Conservation (phyloP, 192 early-diverging fungal genomes). For the Backusella tarrabulga region DNA sequence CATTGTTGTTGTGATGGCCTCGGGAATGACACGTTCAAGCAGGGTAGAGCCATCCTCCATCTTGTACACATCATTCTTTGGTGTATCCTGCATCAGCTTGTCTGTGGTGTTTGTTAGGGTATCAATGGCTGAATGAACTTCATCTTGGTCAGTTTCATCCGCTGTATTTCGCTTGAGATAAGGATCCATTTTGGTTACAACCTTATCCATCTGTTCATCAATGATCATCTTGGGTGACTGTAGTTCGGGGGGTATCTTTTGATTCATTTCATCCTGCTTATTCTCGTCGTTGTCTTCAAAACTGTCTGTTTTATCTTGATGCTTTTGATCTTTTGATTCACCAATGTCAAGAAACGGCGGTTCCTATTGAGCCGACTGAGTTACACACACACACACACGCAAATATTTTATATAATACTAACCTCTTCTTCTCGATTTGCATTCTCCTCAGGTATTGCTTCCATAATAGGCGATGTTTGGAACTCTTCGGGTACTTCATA, state of each 20-base stretch:
- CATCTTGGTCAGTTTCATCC: not conserved
- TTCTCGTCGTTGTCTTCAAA: slow-evolving; percentile 20
- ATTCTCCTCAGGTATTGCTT: slow-evolving; percentile 33
- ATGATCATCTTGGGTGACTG: slow-evolving; percentile 35
- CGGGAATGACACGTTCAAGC: slow-evolving; percentile 24
- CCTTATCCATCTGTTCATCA: slow-evolving; percentile 35
- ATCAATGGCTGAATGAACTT: not conserved
- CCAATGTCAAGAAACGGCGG: slow-evolving; percentile 39
- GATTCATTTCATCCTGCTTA: not conserved
- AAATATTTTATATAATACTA: not conserved
- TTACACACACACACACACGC: not conserved
- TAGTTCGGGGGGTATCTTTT: slow-evolving; percentile 22
- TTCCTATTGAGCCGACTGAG: slow-evolving; percentile 12
- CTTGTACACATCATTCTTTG: slow-evolving; percentile 15
- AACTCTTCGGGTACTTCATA: slow-evolving; percentile 90
- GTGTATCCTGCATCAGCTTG: not conserved
- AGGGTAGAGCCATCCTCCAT: slow-evolving; percentile 32
- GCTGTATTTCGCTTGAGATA: not conserved
- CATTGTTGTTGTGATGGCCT: slow-evolving; percentile 28
- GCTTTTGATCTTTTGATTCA: slow-evolving; percentile 22
- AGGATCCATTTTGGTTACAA: slow-evolving; percentile 26
- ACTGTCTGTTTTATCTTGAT: slow-evolving; percentile 1
- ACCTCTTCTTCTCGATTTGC: slow-evolving; percentile 15
- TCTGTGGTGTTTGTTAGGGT: not conserved
- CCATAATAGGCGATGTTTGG: slow-evolving; percentile 88